Evolutionary conservation across 139 green algal species (phyloP).

Genomic region (Tetraselmis striata): DNA sequence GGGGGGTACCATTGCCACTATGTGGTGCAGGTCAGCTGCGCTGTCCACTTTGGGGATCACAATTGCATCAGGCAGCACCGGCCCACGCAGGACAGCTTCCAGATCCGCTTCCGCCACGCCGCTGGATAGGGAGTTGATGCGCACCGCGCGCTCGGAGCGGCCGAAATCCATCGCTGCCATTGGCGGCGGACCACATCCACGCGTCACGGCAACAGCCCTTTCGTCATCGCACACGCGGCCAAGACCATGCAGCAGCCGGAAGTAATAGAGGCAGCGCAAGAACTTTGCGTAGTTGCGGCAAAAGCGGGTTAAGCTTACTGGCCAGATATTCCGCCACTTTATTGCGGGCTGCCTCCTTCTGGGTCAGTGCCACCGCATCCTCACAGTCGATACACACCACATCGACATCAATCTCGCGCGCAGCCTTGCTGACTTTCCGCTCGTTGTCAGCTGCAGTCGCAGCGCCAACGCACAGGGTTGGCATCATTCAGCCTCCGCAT

Average conservation of each 20-base stretch:
- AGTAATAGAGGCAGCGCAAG: no score
- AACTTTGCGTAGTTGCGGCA: no score
- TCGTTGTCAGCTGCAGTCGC: conserved; percentile 16
- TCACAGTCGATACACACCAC: conserved; percentile 29
- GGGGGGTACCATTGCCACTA: background rate
- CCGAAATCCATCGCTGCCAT: conserved; percentile 17
- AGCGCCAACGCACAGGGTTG: no score
- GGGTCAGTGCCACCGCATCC: conserved; percentile 27
- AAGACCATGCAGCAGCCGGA: no score
- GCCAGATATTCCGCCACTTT: conserved; percentile 10
- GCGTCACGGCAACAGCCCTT: no score
- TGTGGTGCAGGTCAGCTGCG: conserved; percentile 8
- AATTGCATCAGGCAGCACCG: conserved; percentile 22
- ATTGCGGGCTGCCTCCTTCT: conserved; percentile 17
- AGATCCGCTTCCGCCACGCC: conserved; percentile 20
- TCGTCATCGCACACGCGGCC: no score
- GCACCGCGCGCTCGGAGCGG: conserved; percentile 22
- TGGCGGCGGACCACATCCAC: conserved; percentile 2
- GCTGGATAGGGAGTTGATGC: conserved; percentile 30
- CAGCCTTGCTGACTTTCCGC: conserved; percentile 26
- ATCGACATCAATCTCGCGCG: conserved; percentile 15
- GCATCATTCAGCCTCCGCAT: no score
- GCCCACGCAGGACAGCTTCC: conserved; percentile 18
- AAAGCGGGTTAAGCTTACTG: no score
- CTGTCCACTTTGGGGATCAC: conserved; percentile 27